Percentiles rank a stretch among this genome's conserved stretches.
These are phyloP conservation scores for Fomitopsis pinicola DNA, from an alignment of 1,284 basidiomycete species.

Conservation along the genomic window DNA sequence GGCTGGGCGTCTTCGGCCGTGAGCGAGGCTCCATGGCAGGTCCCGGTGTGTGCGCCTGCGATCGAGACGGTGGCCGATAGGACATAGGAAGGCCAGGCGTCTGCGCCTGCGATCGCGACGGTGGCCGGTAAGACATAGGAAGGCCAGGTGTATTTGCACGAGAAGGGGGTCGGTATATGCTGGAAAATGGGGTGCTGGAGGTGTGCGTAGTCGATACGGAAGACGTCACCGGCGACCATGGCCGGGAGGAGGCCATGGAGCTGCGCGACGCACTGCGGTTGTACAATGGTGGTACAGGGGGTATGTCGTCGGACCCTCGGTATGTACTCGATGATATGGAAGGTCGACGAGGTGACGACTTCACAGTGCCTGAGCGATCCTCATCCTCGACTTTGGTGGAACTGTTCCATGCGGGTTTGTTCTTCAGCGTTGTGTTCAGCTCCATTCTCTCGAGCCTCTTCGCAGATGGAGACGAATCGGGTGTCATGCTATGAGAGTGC, in stretches of 20 bases:
- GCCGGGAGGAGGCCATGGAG: slow-evolving; percentile 73
- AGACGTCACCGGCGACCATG: slow-evolving; percentile 74
- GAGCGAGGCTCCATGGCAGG: slow-evolving; percentile 37
- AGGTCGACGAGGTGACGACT: slow-evolving; percentile 35
- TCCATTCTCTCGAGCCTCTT: slow-evolving; percentile 25
- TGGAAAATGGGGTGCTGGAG: slow-evolving; percentile 36
- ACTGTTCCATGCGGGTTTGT: slow-evolving; percentile 61
- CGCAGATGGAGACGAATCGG: slow-evolving; percentile 53
- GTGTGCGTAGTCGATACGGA: slow-evolving; percentile 67
- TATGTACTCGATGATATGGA: slow-evolving; percentile 28
- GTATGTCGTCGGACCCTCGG: slow-evolving; percentile 33
- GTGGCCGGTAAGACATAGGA: slow-evolving; percentile 10
- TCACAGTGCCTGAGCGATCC: slow-evolving; percentile 42
- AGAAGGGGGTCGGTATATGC: slow-evolving; percentile 17
- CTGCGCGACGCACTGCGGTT: slow-evolving; percentile 65
- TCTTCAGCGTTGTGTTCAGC: slow-evolving; percentile 37
- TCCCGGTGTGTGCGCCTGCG: slow-evolving; percentile 26
- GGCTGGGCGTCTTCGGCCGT: slow-evolving; percentile 70
- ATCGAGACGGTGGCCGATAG: slow-evolving; percentile 23
- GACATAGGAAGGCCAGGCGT: slow-evolving; percentile 30
- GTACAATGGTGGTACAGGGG: slow-evolving; percentile 44
- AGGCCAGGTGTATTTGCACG: slow-evolving; percentile 34
- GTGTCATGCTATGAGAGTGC: slow-evolving; percentile 64
- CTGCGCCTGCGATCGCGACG: slow-evolving; percentile 26
- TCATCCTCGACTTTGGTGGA: slow-evolving; percentile 67